Base-by-base conservation (phyloP, 1,284 basidiomycete species). In the Boletus smithii region DNA sequence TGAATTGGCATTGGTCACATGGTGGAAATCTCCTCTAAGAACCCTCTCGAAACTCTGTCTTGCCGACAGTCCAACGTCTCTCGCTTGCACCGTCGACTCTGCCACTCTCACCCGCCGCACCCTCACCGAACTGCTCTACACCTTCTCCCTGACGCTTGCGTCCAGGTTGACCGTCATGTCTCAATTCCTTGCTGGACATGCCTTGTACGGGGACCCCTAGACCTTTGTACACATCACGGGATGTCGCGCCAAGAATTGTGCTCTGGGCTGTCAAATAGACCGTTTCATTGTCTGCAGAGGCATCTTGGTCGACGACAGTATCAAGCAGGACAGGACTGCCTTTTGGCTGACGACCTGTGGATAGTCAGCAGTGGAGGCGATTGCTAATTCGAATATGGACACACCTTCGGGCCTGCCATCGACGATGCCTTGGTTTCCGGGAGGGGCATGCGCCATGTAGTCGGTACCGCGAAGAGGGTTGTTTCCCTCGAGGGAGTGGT, bases 141-240 rank as follows among this genome's bases (percentile, higher is more conserved):
- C 61, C 59, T 22, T 52, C 42, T 11, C 46, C 53, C 16, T 58
- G 56, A 9, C 37, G 52, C 35, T 62, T 68, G 45, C 59, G 51
- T 13, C 58, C 53, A 13, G 50, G 44, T 31, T 54, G 56, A 20
- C 65, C 62, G 11, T 60, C 48, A 22, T 63, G 67, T 17, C 53
- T 53, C 17, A 53, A 7, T 44, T 69, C 66, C 27, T 52, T 55
- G 37, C 60, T 64, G 9, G 60, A 56, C 65, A 63, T 60, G 5
- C 62, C 67, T 18, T 56, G 55, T 1, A 48, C 38, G 1, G 62
- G 61, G 9, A 57, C 45, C 14, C 59, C 60, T 3, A 59, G 27
- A 14, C 57, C 59, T 9, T 40, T 8, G 23, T 61, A 17, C 7
- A 70, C 57, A 5, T 65, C 63, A 13, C 49, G 44, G 14, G 61